A percentile compares a stretch with the other conserved stretches of the same genome.
Conservation (phyloP, 2,329 filamentous ascomycete genomes). For the Microascus cirrosus region DNA sequence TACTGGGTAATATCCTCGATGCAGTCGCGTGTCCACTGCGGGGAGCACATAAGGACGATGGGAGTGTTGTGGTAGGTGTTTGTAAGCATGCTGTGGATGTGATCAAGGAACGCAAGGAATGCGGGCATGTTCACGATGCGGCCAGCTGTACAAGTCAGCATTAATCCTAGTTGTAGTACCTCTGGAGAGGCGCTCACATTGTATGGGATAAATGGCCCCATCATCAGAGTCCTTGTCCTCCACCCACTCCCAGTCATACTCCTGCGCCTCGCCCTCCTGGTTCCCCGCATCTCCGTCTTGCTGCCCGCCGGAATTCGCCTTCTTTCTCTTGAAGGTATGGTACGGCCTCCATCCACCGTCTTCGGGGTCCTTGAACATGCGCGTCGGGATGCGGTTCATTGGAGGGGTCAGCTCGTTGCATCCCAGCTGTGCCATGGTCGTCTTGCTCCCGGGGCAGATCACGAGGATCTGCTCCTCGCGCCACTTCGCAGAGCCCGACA, state of each 20-base stretch:
- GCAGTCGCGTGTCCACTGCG: slow-evolving; percentile 81
- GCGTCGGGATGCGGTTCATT: slow-evolving; percentile 73
- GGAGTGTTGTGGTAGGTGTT: slow-evolving; percentile 94
- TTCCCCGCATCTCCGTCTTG: not conserved
- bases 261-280: slow-evolving; percentile 25
- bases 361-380: slow-evolving; percentile 84
- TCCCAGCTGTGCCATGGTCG: slow-evolving; percentile 82
- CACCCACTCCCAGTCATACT: slow-evolving; percentile 61
- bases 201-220: slow-evolving; percentile 80
- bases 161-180: not conserved
- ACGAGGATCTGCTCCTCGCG: slow-evolving; percentile 56
- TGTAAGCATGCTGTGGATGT: slow-evolving; percentile 81
- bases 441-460: slow-evolving; percentile 76
- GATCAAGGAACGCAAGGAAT: slow-evolving; percentile 85
- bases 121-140: slow-evolving; percentile 83
- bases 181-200: slow-evolving; percentile 26
- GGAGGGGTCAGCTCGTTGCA: slow-evolving; percentile 86
- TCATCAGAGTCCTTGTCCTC: slow-evolving; percentile 83
- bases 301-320: slow-evolving; percentile 16
- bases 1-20: slow-evolving; percentile 84
- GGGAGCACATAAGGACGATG: slow-evolving; percentile 80
- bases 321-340: slow-evolving; percentile 59
- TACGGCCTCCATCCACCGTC: slow-evolving; percentile 68
- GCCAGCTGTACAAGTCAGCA: slow-evolving; percentile 40
- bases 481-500: slow-evolving; percentile 49